Evolutionary conservation across 441 rosid genomes (phyloP).

Genomic region (Euphorbia schlechtendalii): DNA sequence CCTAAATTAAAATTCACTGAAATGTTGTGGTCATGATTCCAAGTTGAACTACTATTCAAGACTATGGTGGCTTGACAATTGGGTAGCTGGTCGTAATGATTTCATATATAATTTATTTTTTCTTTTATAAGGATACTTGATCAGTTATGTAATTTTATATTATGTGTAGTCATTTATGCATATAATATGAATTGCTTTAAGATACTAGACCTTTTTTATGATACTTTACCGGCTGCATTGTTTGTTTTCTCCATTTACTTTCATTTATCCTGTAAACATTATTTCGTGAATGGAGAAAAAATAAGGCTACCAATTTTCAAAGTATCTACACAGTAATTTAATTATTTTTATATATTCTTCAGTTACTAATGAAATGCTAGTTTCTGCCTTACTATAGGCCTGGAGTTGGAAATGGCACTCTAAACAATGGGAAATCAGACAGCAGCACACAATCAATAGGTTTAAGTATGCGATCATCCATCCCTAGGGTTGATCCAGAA

Average conservation of each 20-base stretch:
- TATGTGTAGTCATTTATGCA: too few species aligned
- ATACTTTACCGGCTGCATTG: too few species aligned
- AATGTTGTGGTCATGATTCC: not conserved
- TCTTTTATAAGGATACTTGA: too few species aligned
- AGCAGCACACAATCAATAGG: conserved; percentile 50
- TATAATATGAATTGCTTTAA: too few species aligned
- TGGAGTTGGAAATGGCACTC: conserved; percentile 61
- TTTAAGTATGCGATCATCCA: conserved; percentile 53
- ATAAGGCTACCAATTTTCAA: too few species aligned
- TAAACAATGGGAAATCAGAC: conserved; percentile 69
- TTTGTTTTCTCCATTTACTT: too few species aligned
- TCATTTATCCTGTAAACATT: too few species aligned
- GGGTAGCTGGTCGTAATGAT: not conserved
- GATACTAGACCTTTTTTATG: too few species aligned
- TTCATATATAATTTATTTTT: not conserved
- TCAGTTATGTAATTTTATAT: too few species aligned
- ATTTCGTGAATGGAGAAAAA: too few species aligned
- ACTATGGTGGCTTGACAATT: not conserved
- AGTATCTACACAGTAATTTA: too few species aligned
- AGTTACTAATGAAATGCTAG: conserved; percentile 16
- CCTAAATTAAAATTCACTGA: not conserved
- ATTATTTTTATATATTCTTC: conserved; percentile 2
- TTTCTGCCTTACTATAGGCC: conserved; percentile 44
- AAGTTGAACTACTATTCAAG: not conserved
- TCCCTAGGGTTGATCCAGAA: conserved; percentile 59